Evolutionary conservation across 257 asterid species (phyloP), one percentile per base, ranked within the genome.

Genomic region (Lycium ferocissimum): DNA sequence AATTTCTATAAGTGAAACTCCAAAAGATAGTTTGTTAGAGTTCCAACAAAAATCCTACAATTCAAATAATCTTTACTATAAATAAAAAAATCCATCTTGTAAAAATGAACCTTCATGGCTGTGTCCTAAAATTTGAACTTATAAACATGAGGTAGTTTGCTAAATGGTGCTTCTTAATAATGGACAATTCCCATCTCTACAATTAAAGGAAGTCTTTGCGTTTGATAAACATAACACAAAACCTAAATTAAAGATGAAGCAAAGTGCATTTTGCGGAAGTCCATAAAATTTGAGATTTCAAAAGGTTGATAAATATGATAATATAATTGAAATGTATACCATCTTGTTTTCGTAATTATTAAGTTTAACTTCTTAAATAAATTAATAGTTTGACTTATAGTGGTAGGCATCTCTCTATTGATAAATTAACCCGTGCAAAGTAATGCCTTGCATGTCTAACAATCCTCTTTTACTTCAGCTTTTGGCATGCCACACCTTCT

Each of bases 391-490:
- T 75, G 62, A 75, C 81, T 49, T 47, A 49, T 75, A 43, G 20
- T 49, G n/a, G 81, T 49, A 49, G 22, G 81, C 79, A 71, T 71
- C 14, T 38, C 33, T 70, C 33, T 70, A 38, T 38, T 17, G 79
- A 17, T 70, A 17, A 15, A 70, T 70, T 70, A 17, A 14, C 6
- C 53, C 78, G 37, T 69, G 53, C 78, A 37, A 38, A 70, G 53
- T 70, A 70, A 38, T 38, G 79, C 53, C 53, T 38, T 38, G 78
- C 53, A 70, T 3, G 33, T 40, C 7, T 35, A 0, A 62, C n/a
- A 54, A 5, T 45, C 51, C 51, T 45, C 51, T 45, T 45, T 26
- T 26, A 0, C 33, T 26, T 26, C 33, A 26, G 33, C 33, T 26
- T 26, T 26, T 26, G 33, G 33, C 33, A 26, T 26, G 33, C 33